Evolutionary conservation across 139 green algal species (phyloP).

Genomic region (Chlorokybus atmophyticus): DNA sequence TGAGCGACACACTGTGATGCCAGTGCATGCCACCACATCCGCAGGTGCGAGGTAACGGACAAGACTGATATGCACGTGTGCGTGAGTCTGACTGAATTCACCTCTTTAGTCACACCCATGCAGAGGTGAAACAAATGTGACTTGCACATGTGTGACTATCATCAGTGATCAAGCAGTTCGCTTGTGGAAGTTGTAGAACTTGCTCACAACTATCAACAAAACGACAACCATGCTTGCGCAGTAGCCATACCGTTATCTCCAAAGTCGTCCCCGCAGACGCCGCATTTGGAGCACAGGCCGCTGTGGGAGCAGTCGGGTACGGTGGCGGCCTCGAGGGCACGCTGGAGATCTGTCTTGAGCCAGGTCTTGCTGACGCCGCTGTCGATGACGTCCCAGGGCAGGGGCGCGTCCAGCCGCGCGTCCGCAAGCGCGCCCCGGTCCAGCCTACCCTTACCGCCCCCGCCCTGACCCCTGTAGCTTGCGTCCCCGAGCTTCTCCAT

Average conservation of each 20-base stretch:
- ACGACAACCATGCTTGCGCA: not conserved
- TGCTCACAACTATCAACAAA: not conserved
- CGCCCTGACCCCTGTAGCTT: constrained; percentile 38
- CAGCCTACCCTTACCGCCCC: constrained; percentile 50
- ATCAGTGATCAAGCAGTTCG: no score
- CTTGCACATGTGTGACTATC: no score
- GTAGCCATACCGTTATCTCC: constrained; percentile 27
- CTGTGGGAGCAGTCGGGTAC: constrained; percentile 59
- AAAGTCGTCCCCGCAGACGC: constrained; percentile 54
- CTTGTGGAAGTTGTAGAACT: no score
- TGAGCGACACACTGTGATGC: no score
- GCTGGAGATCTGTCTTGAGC: constrained; percentile 62
- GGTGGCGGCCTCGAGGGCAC: constrained; percentile 50
- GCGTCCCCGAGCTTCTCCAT: constrained; percentile 50
- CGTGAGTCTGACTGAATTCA: no score
- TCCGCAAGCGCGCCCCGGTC: constrained; percentile 48
- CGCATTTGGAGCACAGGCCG: constrained; percentile 51
- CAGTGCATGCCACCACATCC: no score
- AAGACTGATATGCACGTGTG: no score
- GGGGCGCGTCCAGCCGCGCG: constrained; percentile 43
- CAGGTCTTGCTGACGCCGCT: constrained; percentile 54
- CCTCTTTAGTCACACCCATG: no score
- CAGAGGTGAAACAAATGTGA: no score
- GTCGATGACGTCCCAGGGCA: constrained; percentile 65
- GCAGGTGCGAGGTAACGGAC: no score